Base-by-base conservation (phyloP, 345 rosid genomes). In the Conringia planisiliqua region DNA sequence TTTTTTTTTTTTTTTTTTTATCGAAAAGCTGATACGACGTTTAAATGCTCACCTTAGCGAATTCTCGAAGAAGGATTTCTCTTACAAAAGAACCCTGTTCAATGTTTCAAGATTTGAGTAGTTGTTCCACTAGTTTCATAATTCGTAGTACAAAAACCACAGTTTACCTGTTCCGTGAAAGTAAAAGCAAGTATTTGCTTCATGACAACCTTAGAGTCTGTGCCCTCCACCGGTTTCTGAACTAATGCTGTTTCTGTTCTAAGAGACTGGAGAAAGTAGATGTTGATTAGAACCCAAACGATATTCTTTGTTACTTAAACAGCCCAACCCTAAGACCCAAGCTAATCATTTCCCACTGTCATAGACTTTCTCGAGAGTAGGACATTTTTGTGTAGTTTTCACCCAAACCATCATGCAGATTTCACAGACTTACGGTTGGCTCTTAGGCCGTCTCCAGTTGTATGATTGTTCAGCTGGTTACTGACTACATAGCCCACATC, bases 111-210 rank as follows among this genome's bases (percentile, higher is more conserved):
- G 30, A 46, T 40, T n/a, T 38, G 8, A 11, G 46, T 17, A 46
- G 35, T 38, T 63, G 52, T 54, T 44, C 54, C 36, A 70, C 13
- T 24, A 35, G 42, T 33, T 46, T 27, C 10, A 56, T 3, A 13
- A 70, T 10, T 16, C 9, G 7, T 14, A 17, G 68, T n/a, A 44
- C 46, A 43, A 46, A 20, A 56, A 22, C 55, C 56, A 50, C 66
- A 0, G 4, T 44, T 72, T 79, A 87, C 96, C 90, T 89, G 83
- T 73, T 89, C 90, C 8, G 90, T 89, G 68, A 93, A 83, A 10
- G 93, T 85, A 81, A 93, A 93, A 65, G 96, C 85, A 73, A 93
- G 85, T 62, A 93, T 70, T 79, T 87, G 89, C 85, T 87, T 86
- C 69, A 86, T 63, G 63, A 71, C 87, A 80, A 77, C 65, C 75